phyloP scores from a whole-genome alignment of 495 filamentous ascomycete species.

The Penicillium daleae region DNA sequence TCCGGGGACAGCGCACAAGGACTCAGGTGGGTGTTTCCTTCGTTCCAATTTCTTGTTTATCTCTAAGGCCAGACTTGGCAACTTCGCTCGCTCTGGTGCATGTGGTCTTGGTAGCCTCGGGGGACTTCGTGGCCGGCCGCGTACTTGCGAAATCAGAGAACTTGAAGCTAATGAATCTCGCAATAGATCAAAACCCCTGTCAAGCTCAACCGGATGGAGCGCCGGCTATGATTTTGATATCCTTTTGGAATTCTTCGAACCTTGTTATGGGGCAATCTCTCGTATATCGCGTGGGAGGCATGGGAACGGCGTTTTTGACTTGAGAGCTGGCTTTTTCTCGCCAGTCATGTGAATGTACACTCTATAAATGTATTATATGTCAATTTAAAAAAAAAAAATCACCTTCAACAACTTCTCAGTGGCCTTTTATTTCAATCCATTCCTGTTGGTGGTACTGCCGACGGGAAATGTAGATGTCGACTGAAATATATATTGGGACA shows the following conservation, averaged over 20 bases:
- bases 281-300: constrained; percentile 37
- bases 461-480: background rate
- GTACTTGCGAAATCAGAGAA: background rate
- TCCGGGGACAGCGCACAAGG: constrained; percentile 84
- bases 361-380: constrained; percentile 38
- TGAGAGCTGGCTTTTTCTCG: constrained; percentile 31
- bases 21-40: constrained; percentile 62
- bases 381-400: constrained; percentile 11
- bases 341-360: constrained; percentile 28
- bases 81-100: background rate
- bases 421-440: background rate
- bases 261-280: constrained; percentile 28
- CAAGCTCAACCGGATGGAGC: constrained; percentile 79
- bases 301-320: constrained; percentile 47
- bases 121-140: background rate
- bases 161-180: constrained; percentile 14
- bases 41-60: background rate
- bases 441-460: too few species aligned
- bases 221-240: constrained; percentile 51
- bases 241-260: constrained; percentile 14
- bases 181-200: constrained; percentile 70
- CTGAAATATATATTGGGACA: background rate
- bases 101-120: constrained; percentile 3
- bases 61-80: background rate
- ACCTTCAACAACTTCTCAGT: background rate